Percentiles rank a stretch among this genome's conserved stretches.
Conservation (phyloP, 1,284 basidiomycete genomes). For the Leucoagaricus sp. region DNA sequence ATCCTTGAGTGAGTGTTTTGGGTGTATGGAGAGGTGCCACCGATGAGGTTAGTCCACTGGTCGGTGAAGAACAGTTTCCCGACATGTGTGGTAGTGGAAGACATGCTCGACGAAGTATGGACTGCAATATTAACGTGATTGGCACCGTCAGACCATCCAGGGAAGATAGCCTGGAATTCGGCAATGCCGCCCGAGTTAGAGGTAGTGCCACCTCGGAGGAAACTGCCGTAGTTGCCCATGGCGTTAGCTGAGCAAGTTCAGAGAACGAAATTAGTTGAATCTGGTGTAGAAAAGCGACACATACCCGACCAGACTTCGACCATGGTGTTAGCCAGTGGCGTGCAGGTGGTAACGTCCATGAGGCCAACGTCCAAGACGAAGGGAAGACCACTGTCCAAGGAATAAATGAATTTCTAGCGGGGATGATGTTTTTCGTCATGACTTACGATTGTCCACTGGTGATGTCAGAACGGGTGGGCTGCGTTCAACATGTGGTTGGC, state of each 20-base stretch:
- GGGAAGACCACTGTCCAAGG: constrained; percentile 40
- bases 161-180: constrained; percentile 54
- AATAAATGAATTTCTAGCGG: neutral
- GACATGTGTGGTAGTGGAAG: constrained; percentile 29
- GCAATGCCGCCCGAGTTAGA: constrained; percentile 54
- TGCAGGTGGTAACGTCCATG: constrained; percentile 59
- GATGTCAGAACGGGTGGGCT: constrained; percentile 49
- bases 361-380: constrained; percentile 57
- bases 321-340: constrained; percentile 51
- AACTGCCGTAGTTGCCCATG: constrained; percentile 30
- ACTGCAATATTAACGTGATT: constrained; percentile 36
- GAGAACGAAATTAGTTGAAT: constrained; percentile 26
- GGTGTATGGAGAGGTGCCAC: constrained; percentile 28
- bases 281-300: constrained; percentile 12
- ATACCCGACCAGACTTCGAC: constrained; percentile 57
- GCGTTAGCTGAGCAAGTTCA: constrained; percentile 14
- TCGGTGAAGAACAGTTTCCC: constrained; percentile 44
- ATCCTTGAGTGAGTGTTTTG: constrained; percentile 33
- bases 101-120: constrained; percentile 35
- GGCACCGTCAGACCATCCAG: constrained; percentile 42
- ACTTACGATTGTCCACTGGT: constrained; percentile 43
- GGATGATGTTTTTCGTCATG: neutral
- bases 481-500: neutral
- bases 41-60: constrained; percentile 34
- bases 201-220: constrained; percentile 50